Base-by-base conservation (phyloP, 805 yeast species). In the Suhomyces vadensis region DNA sequence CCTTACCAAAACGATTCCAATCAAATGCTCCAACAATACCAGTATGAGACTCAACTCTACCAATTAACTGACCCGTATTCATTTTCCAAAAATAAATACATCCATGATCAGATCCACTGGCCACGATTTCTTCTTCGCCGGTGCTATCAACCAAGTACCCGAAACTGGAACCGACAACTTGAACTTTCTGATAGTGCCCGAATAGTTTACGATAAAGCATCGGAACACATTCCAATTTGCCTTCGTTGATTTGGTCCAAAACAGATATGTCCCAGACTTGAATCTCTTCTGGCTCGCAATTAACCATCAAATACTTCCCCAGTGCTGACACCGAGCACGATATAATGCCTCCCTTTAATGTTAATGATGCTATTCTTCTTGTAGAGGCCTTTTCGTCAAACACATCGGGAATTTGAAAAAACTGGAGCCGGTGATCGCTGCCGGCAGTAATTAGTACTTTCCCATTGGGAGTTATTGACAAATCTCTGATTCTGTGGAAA, bases 41-140 rank as follows among this genome's bases (percentile, higher is more conserved):
- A 8, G 62, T 61, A 60, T 87, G 95, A 1, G 83, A 92, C 33
- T 77, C 71, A 16, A 86, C 65, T 10, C 79, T 69, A 3, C 77
- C 75, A 3, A 90, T 65, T 19, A 87, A 69, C 46, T 82, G 82
- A 5, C 94, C 90, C 20, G 82, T 82, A 38, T 75, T 73, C 16
- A 83, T 72, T 56, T 86, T 86, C 95, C 96, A 89, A 2, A 90
- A 69, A 58, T 82, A 88, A 3, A 87, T 74, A 42, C 76, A 71
- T 0, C 89, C 89, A 61, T 90, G 95, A 57, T 87, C 95, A 36
- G 91, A 81, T 0, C 97, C 96, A 51, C 89, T 80, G n/a, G 84
- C 66, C 0, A 88, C 77, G 40, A 87, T 68, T 49, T 82, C 81
- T 52, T 87, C 92, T 47, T 79, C 74, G 10, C 50, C 52, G 6